Evolutionary conservation across 148 eudicot species (phyloP), one percentile per base, ranked within the genome.

Genomic region (Hydrangea macrophylla): DNA sequence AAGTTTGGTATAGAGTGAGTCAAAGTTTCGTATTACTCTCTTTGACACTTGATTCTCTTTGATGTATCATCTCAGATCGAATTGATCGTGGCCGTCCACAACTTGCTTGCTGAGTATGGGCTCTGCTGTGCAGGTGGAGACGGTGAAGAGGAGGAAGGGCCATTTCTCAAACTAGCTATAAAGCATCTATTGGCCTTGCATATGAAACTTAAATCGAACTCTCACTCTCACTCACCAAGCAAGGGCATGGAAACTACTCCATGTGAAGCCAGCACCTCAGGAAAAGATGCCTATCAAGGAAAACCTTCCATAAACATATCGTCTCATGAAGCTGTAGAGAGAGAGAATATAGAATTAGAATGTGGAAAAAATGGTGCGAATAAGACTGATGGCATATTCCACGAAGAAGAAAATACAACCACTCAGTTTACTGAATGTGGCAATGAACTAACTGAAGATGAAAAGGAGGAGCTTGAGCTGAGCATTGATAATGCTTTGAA

Each of bases 41-140:
- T 64, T 35, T 54, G 28, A 67, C 44, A 17, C 30, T 58, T 65
- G 17, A 64, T 32, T 72, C 64, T 60, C 39, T 55, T 31, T 67
- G 3, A 44, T 70, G 65, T 75, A 22, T 60, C 64, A 37, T 80
- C 22, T 57, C 80, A 94, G 99, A 82, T 82, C 65, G 93, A 87
- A 60, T 72, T 94, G 72, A 78, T 91, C 53, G 84, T 78, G 65
- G 93, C 96, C 37, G 85, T 91, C 66, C 99, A 94, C 73, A 85
- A 94, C 64, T 78, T 91, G 81, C 92, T 94, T 55, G 97, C 99
- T n/a, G 97, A 94, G 79, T 94, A 78, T 78, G 99, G 97, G 24
- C 74, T 90, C 62, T 94, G 99, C 76, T 91, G 97, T 78, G 88
- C 85, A 55, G 83, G 77, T 40, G 92, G 84, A 56, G 80, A 80